Conservation (phyloP, 2,329 filamentous ascomycete genomes). For the Botrytis elliptica region DNA sequence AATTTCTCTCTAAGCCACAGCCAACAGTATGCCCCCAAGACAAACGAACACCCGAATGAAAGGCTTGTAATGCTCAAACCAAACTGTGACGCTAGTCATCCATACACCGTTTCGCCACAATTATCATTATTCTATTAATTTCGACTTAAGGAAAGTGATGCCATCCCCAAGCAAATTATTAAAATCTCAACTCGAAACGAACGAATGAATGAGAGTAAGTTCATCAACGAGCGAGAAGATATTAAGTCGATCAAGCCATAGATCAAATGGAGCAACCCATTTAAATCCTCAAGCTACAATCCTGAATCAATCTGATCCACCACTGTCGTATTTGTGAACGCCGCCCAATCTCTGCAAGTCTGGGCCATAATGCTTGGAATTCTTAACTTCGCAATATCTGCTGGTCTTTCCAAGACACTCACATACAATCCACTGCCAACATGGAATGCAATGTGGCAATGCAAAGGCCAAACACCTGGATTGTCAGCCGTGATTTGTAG, state of each 20-base stretch:
- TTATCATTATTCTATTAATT: neutral
- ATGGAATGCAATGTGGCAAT: conserved; percentile 54
- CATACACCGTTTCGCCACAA: neutral
- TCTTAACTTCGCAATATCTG: conserved; percentile 42
- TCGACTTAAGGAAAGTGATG: neutral
- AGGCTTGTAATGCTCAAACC: neutral
- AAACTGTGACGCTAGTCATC: neutral
- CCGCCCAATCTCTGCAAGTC: conserved; percentile 52
- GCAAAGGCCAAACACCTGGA: conserved; percentile 53
- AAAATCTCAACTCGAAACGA: neutral
- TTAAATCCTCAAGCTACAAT: neutral
- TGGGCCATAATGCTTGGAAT: conserved; percentile 53
- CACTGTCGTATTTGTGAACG: conserved; percentile 49
- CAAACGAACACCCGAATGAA: neutral
- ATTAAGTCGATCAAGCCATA: too few species aligned
- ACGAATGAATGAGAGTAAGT: neutral
- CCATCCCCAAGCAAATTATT: neutral
- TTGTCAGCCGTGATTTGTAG: conserved; percentile 50
- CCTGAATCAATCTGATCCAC: conserved; percentile 55
- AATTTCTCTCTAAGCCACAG: neutral
- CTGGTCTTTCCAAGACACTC: conserved; percentile 44
- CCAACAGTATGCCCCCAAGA: neutral
- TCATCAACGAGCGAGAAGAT: neutral
- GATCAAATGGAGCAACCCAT: neutral
- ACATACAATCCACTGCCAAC: conserved; percentile 44